A percentile compares a stretch with the other conserved stretches of the same genome.
phyloP scores from a whole-genome alignment of 139 green algal genomes.

The Haematococcus lacustris region DNA sequence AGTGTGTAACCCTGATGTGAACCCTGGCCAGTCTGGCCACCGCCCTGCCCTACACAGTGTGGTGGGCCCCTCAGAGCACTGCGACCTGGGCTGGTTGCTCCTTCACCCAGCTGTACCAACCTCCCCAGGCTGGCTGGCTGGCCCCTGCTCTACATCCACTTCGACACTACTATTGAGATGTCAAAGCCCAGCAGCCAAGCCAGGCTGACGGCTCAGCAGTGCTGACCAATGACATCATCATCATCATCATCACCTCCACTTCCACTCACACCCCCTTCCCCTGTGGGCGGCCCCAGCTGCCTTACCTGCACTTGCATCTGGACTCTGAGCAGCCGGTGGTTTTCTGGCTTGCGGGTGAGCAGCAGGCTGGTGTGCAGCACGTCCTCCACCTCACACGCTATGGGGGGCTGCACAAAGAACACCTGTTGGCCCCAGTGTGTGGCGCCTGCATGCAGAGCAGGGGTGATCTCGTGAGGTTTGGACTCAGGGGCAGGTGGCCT shows the following conservation, averaged over 20 bases:
- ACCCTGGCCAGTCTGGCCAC: no score
- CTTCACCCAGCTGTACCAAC: no score
- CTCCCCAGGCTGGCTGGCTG: no score
- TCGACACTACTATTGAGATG: background rate
- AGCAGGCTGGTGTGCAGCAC: slow-evolving; percentile 45
- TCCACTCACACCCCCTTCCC: background rate
- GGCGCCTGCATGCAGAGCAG: slow-evolving; percentile 30
- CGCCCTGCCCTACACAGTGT: no score
- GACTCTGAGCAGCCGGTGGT: slow-evolving; percentile 78
- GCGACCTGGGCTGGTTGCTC: no score
- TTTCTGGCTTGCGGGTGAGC: slow-evolving; percentile 59
- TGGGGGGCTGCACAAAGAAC: slow-evolving; percentile 74
- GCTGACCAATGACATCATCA: no score
- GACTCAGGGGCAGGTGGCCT: background rate
- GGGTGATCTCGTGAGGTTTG: background rate
- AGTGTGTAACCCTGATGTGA: no score
- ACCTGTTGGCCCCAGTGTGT: slow-evolving; percentile 94
- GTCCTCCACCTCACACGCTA: slow-evolving; percentile 57
- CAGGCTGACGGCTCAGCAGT: no score
- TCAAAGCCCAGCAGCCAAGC: background rate
- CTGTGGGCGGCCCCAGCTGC: background rate
- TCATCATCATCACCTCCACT: background rate
- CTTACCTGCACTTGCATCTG: slow-evolving; percentile 24
- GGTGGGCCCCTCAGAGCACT: no score
- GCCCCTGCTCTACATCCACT: no score